Percentiles rank a stretch among this genome's conserved stretches.
phyloP scores from a whole-genome alignment of 2,329 filamentous ascomycete genomes.

The Pyricularia grisea region DNA sequence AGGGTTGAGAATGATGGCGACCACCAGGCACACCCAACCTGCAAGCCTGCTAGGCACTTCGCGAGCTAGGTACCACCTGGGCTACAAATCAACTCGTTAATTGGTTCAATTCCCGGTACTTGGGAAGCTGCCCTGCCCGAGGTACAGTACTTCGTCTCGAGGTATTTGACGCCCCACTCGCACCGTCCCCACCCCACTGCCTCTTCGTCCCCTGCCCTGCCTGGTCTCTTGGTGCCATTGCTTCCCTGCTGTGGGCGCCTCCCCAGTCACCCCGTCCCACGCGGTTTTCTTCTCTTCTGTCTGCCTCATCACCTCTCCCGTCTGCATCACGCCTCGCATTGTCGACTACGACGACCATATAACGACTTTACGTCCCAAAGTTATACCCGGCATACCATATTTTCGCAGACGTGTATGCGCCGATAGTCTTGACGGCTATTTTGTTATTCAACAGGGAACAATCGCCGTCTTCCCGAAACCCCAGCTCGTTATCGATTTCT shows the following conservation, averaged over 20 bases:
- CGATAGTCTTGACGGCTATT: neutral
- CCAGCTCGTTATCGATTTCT: neutral
- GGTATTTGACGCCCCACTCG: neutral
- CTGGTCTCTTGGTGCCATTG: neutral
- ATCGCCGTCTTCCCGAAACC: neutral
- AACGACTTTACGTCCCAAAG: neutral
- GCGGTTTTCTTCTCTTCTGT: neutral
- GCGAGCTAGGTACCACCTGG: neutral
- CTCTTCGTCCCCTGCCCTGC: neutral
- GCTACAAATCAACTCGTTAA: neutral
- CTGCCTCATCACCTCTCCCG: constrained; percentile 3
- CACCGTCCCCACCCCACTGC: neutral
- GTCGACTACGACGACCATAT: neutral
- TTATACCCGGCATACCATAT: neutral
- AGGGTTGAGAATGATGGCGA: neutral
- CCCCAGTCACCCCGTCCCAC: constrained; percentile 1
- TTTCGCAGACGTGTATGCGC: neutral
- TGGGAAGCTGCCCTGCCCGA: neutral
- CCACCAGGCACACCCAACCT: neutral
- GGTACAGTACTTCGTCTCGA: neutral
- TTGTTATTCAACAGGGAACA: neutral
- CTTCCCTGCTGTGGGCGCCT: constrained; percentile 1
- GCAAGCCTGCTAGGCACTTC: neutral
- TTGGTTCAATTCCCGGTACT: neutral
- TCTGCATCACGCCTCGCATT: neutral